Evolutionary conservation across 192 early-diverging fungal species (phyloP).

Genomic region (Rhizophagus clarus): DNA sequence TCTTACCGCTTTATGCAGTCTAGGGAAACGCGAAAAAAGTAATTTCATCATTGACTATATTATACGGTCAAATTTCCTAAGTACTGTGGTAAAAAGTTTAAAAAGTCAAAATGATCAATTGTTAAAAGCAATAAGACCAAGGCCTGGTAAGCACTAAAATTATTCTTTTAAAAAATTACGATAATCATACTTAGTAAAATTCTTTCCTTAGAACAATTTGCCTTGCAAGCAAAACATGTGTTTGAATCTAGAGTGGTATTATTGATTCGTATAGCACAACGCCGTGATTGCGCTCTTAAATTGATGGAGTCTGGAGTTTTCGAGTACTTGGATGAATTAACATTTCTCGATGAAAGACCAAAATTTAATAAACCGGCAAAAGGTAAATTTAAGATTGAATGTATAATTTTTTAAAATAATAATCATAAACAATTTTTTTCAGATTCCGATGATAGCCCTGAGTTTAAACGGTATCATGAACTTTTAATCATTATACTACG

Average conservation of each 20-base stretch:
- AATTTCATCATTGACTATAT: conserved; percentile 50
- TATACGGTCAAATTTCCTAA: conserved; percentile 23
- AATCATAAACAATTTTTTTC: background rate
- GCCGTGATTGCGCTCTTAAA: conserved; percentile 71
- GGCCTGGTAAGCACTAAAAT: background rate
- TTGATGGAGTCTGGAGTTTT: conserved; percentile 79
- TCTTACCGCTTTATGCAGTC: conserved; percentile 67
- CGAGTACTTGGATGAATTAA: conserved; percentile 72
- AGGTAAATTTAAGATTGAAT: background rate
- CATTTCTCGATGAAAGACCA: conserved; percentile 72
- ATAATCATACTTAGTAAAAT: background rate
- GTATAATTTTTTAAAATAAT: background rate
- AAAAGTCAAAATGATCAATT: conserved; percentile 22
- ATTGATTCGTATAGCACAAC: conserved; percentile 77
- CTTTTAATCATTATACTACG: conserved; percentile 24
- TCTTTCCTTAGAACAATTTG: background rate
- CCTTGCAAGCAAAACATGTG: conserved; percentile 45
- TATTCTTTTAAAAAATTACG: background rate
- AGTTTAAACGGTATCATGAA: conserved; percentile 16
- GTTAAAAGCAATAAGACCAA: background rate
- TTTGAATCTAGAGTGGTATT: conserved; percentile 84
- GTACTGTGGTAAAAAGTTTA: background rate
- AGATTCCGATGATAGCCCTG: conserved; percentile 14
- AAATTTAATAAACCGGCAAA: background rate
- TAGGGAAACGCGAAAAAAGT: conserved; percentile 47